Evolutionary conservation across 305 asterid species (phyloP), one percentile per base, ranked within the genome.

Genomic region (Rubia balearica): DNA sequence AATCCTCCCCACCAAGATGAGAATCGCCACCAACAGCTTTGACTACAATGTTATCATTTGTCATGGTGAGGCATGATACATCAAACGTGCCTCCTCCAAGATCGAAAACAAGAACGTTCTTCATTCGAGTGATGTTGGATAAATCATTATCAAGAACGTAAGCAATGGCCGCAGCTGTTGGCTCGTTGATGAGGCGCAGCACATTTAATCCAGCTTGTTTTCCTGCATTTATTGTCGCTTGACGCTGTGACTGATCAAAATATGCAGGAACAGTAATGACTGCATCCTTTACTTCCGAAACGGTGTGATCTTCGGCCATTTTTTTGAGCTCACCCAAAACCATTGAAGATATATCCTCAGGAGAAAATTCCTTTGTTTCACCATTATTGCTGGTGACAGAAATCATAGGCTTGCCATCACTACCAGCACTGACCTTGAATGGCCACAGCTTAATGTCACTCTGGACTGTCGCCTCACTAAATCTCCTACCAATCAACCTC

Each of bases 221-320:
- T 12, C 74, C 74, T 13, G 74, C 74, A 14, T 71, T 57, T 42
- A 41, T 71, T 13, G 74, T 71, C 12, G 74, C 74, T 42, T 42
- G 67, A 41, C 74, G 66, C 74, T 71, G 74, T 0, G 74, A 60
- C n/a, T 71, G 67, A 42, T 67, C 61, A 38, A 62, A 69, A 22
- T 75, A 49, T 17, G 79, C 79, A 0, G 79, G 79, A 33, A 75
- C 79, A 1, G 79, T 70, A 3, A 75, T 70, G 27, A 75, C 78
- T 7, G 74, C 74, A 27, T 75, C 66, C 61, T 69, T 67, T 2
- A 75, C 65, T 0, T 69, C 41, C 0, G 71, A 27, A 8, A 74
- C 78, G 14, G 69, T 69, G 63, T 12, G 69, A 4, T 65, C 67
- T 42, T 62, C 66, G 0, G 71, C 74, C 9, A 64, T 61, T 22